Percentiles rank a stretch among this genome's conserved stretches.
phyloP scores from a whole-genome alignment of 139 green algal species.

The Tetradesmus obliquus region DNA sequence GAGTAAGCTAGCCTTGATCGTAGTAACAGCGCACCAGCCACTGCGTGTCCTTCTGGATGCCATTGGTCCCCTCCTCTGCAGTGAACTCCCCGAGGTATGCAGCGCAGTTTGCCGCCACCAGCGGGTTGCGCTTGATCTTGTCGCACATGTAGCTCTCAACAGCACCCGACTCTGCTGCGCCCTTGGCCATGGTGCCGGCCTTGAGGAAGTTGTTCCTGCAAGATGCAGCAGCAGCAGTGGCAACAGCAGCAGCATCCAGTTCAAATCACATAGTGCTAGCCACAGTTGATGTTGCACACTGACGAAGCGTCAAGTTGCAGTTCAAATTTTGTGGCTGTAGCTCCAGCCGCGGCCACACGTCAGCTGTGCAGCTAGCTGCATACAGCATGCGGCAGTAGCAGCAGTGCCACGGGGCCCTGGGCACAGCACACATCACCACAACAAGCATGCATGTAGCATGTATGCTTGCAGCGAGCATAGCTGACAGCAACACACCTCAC shows the following conservation, averaged over 20 bases:
- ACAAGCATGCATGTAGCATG: not conserved
- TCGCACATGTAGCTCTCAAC: conserved; percentile 91
- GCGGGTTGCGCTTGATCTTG: conserved; percentile 66
- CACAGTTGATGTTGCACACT: no score
- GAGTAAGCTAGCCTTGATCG: no score
- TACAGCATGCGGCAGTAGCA: not conserved
- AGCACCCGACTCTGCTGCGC: conserved; percentile 79
- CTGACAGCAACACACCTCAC: conserved; percentile 55
- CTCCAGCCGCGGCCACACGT: not conserved
- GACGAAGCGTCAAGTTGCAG: no score
- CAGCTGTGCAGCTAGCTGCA: not conserved
- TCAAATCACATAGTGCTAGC: no score
- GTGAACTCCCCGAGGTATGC: conserved; percentile 73
- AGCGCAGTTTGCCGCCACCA: conserved; percentile 53
- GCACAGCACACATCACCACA: not conserved
- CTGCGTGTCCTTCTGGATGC: conserved; percentile 74
- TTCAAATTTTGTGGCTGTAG: no score
- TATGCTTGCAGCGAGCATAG: not conserved
- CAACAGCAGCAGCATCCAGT: not conserved
- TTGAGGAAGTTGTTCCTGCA: conserved; percentile 78
- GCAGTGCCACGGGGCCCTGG: not conserved
- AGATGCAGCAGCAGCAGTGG: not conserved
- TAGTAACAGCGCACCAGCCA: conserved; percentile 70
- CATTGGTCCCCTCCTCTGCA: conserved; percentile 66
- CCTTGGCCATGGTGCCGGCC: conserved; percentile 88